phyloP scores from a whole-genome alignment of 2,329 filamentous ascomycete species.

The Lachnellula willkommii region DNA sequence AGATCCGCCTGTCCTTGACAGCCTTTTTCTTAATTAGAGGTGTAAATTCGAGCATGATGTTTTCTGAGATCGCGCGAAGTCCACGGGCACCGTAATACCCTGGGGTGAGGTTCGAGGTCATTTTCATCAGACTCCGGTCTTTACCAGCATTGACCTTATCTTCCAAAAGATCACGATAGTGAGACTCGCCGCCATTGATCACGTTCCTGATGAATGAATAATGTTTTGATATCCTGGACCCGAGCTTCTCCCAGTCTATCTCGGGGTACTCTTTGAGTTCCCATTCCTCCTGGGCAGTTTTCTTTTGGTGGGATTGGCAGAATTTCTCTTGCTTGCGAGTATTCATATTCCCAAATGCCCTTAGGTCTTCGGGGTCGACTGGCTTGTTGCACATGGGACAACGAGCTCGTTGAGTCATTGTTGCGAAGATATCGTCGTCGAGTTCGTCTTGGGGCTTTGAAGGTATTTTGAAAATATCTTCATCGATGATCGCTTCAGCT shows the following conservation, averaged over 20 bases:
- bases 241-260: slow-evolving; percentile 63
- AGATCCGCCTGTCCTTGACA: slow-evolving; percentile 59
- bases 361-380: slow-evolving; percentile 52
- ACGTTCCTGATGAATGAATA: slow-evolving; percentile 52
- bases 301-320: slow-evolving; percentile 57
- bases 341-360: slow-evolving; percentile 48
- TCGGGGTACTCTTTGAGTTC: slow-evolving; percentile 54
- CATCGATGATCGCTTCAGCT: slow-evolving; percentile 5
- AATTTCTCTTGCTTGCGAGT: slow-evolving; percentile 57
- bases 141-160: slow-evolving; percentile 51
- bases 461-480: neutral
- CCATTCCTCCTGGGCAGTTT: slow-evolving; percentile 42
- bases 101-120: slow-evolving; percentile 50
- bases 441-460: neutral
- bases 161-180: slow-evolving; percentile 55
- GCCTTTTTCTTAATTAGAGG: slow-evolving; percentile 56
- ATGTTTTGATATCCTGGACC: slow-evolving; percentile 53
- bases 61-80: slow-evolving; percentile 64
- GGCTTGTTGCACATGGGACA: slow-evolving; percentile 64
- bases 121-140: slow-evolving; percentile 55
- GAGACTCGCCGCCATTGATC: slow-evolving; percentile 49
- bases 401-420: slow-evolving; percentile 21
- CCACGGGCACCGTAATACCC: slow-evolving; percentile 83
- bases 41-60: slow-evolving; percentile 57
- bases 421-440: slow-evolving; percentile 2